phyloP scores from a whole-genome alignment of 768 basidiomycete genomes.

The Termitomyces sp. region DNA sequence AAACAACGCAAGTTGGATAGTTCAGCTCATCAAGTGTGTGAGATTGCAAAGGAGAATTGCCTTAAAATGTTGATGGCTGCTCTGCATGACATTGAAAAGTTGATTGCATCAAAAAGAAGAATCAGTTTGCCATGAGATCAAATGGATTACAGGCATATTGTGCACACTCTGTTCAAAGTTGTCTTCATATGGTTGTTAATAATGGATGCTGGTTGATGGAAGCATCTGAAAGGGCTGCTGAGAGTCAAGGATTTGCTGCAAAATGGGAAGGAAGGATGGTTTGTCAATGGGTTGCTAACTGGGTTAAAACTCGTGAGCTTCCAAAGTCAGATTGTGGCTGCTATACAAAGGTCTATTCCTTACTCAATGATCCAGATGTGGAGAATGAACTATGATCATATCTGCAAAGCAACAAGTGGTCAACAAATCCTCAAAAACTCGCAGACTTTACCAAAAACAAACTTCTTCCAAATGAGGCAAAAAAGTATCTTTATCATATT shows the following conservation, averaged over 20 bases:
- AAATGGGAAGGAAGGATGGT: constrained; percentile 4
- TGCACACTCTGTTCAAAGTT: constrained; percentile 17
- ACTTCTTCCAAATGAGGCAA: constrained; percentile 19
- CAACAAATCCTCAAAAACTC: constrained; percentile 27
- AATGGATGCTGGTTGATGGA: constrained; percentile 12
- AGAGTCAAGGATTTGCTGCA: constrained; percentile 14
- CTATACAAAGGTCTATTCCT: constrained; percentile 22
- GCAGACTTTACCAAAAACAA: constrained; percentile 19
- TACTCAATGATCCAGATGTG: constrained; percentile 23
- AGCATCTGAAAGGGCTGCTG: constrained; percentile 18
- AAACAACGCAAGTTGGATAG: constrained; percentile 11
- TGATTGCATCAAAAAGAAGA: constrained; percentile 13
- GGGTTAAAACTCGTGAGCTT: constrained; percentile 18
- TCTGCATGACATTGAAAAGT: constrained; percentile 12
- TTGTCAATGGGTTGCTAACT: constrained; percentile 2
- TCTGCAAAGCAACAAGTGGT: constrained; percentile 28
- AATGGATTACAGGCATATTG: constrained; percentile 18
- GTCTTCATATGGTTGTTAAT: constrained; percentile 16
- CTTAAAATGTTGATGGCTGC: not conserved
- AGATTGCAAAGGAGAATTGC: not conserved
- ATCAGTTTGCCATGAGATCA: constrained; percentile 7
- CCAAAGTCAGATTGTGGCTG: constrained; percentile 18
- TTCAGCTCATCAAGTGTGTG: not conserved
- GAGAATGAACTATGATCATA: constrained; percentile 21
- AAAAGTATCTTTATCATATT: constrained; percentile 22